Conservation (phyloP, 148 eudicot species). For the Linanthus parryae region DNA sequence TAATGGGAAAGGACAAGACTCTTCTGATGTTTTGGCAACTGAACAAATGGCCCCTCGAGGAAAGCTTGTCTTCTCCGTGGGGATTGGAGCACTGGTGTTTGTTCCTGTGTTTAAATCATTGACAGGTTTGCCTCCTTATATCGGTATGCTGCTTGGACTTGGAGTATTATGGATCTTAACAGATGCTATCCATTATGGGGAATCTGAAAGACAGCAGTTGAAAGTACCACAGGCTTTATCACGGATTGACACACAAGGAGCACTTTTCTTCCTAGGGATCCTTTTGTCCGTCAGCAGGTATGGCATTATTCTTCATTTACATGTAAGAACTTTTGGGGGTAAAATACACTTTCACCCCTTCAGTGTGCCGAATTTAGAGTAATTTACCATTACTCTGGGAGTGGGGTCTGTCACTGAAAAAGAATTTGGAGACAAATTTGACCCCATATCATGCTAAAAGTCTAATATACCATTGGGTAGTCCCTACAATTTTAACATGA, state of each 20-base stretch:
- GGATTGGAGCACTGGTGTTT: slow-evolving; percentile 80
- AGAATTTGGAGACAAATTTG: too few relatives aligned
- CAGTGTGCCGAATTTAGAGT: too few relatives aligned
- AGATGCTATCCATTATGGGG: slow-evolving; percentile 97
- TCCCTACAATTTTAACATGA: too few relatives aligned
- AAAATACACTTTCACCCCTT: too few relatives aligned
- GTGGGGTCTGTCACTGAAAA: too few relatives aligned
- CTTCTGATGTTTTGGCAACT: slow-evolving; percentile 60
- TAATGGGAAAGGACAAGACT: slow-evolving; percentile 53
- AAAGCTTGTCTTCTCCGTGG: slow-evolving; percentile 78
- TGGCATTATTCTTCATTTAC: background rate
- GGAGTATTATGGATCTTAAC: slow-evolving; percentile 96
- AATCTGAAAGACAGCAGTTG: slow-evolving; percentile 74
- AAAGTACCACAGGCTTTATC: slow-evolving; percentile 98
- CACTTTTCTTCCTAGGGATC: slow-evolving; percentile 93
- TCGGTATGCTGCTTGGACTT: slow-evolving; percentile 96
- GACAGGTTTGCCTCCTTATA: slow-evolving; percentile 92
- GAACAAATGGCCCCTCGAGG: slow-evolving; percentile 99
- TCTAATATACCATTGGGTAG: too few relatives aligned
- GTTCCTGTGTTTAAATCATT: slow-evolving; percentile 89
- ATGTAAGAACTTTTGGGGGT: background rate
- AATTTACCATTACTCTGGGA: too few relatives aligned
- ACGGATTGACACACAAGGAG: slow-evolving; percentile 98
- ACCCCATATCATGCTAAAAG: too few relatives aligned
- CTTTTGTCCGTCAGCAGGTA: slow-evolving; percentile 97